phyloP scores from a whole-genome alignment of 768 basidiomycete genomes.

The Russula sp. region DNA sequence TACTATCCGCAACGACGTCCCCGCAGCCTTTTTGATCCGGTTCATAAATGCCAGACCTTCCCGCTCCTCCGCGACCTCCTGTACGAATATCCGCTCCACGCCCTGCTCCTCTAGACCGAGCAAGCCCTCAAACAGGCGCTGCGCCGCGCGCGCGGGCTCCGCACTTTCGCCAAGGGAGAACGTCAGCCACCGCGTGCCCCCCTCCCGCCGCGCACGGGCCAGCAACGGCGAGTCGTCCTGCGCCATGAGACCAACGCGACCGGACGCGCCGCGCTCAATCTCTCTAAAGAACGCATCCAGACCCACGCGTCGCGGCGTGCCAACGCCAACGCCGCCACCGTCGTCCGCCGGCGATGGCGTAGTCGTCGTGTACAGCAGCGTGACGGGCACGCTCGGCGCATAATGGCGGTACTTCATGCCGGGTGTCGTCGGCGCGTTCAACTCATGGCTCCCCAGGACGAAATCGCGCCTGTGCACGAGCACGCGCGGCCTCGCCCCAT shows the following conservation, averaged over 20 bases:
- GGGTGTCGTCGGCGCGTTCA: conserved; percentile 83
- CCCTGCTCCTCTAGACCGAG: conserved; percentile 68
- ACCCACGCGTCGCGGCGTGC: conserved; percentile 27
- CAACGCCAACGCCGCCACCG: conserved; percentile 17
- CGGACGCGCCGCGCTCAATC: conserved; percentile 15
- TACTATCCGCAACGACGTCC: conserved; percentile 32
- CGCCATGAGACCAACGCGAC: conserved; percentile 56
- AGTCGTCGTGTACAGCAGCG: conserved; percentile 52
- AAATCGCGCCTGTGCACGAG: conserved; percentile 80
- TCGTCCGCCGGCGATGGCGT: conserved; percentile 26
- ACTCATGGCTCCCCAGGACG: conserved; percentile 49
- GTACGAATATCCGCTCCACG: conserved; percentile 78
- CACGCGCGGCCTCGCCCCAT: conserved; percentile 31
- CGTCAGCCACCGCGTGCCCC: conserved; percentile 45
- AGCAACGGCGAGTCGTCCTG: conserved; percentile 48
- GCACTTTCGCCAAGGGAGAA: conserved; percentile 41
- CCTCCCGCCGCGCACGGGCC: conserved; percentile 22
- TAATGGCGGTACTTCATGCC: conserved; percentile 99
- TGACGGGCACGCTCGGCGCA: conserved; percentile 82
- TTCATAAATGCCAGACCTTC: conserved; percentile 96
- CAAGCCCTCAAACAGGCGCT: conserved; percentile 80
- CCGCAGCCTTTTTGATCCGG: conserved; percentile 83
- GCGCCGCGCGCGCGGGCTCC: conserved; percentile 64
- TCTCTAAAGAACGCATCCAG: conserved; percentile 37
- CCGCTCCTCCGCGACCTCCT: conserved; percentile 70